These are phyloP conservation scores for Flaveria brownii DNA, from an alignment of 129 eudicot species.

Conservation along the genomic window DNA sequence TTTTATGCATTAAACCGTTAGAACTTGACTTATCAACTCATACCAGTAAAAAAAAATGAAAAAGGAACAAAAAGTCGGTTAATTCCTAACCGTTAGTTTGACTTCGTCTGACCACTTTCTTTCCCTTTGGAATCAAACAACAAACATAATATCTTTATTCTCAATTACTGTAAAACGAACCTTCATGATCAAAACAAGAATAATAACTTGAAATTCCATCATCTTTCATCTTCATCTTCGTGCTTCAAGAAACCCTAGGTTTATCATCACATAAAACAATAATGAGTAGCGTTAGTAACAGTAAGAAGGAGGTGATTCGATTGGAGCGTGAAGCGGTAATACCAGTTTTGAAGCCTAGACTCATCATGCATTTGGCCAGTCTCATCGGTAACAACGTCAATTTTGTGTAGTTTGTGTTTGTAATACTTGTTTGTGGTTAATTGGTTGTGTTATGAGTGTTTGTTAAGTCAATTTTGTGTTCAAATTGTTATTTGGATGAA, in stretches of 20 bases:
- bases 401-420: background rate
- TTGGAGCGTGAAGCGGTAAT: slow-evolving; percentile 89
- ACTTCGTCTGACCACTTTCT: background rate
- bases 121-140: background rate
- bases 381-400: slow-evolving; percentile 61
- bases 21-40: no score
- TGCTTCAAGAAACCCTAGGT: no score
- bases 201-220: no score
- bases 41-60: no score
- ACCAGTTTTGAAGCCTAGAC: slow-evolving; percentile 80
- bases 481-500: background rate
- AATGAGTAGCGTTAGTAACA: no score
- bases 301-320: slow-evolving; percentile 68
- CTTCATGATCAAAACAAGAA: no score
- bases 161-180: no score
- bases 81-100: background rate
- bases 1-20: no score
- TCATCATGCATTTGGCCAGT: slow-evolving; percentile 70
- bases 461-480: background rate
- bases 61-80: background rate
- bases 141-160: no score
- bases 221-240: no score
- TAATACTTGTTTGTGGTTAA: background rate
- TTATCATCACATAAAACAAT: no score
- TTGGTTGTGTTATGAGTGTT: background rate